Base-by-base conservation (phyloP, 257 asterid species). In the Paraleonurus japonicus region DNA sequence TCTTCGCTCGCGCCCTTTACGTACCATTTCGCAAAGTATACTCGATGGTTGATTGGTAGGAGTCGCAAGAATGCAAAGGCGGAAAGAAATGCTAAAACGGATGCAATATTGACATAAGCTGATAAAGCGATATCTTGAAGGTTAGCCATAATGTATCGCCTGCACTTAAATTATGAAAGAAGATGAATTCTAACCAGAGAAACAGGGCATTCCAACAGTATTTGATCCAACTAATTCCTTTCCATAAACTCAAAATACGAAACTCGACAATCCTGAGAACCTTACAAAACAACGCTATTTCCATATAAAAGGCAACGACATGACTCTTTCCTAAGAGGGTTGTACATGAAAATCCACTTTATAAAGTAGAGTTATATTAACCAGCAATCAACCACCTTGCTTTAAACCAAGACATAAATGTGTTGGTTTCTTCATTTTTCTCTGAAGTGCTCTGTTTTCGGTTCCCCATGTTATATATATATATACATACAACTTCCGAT, bases 21-120 rank as follows among this genome's bases (percentile, higher is more conserved):
- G 45, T 90, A 92, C 96, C 96, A 92, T 88, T 92, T 92, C 16
- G 98, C 82, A 61, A 90, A 92, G 80, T 90, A 92, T 6, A 92
- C 96, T 65, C 96, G 78, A 35, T 87, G 89, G 51, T 88, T 88
- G 20, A 88, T 22, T 13, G 98, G 98, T 45, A 90, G 91, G 62
- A 92, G 96, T 0, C 98, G 84, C 47, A 92, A 67, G 77, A 92
- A 79, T 5, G 96, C 91, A 74, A 85, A 92, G 33, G 88, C 96
- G 76, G 83, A 2, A 48, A 92, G 96, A 81, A 92, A 92, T 28
- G 87, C 81, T 72, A 92, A 60, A 58, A 92, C 98, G 26, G 96
- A 88, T 55, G 85, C 66, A 65, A 88, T 86, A 76, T 92, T 92
- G 74, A 92, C 82, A 33, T 81, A 76, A 48, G 98, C 98, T 71